Evolutionary conservation across 2,329 filamentous ascomycete species (phyloP).

Genomic region (Monosporascus sp.): DNA sequence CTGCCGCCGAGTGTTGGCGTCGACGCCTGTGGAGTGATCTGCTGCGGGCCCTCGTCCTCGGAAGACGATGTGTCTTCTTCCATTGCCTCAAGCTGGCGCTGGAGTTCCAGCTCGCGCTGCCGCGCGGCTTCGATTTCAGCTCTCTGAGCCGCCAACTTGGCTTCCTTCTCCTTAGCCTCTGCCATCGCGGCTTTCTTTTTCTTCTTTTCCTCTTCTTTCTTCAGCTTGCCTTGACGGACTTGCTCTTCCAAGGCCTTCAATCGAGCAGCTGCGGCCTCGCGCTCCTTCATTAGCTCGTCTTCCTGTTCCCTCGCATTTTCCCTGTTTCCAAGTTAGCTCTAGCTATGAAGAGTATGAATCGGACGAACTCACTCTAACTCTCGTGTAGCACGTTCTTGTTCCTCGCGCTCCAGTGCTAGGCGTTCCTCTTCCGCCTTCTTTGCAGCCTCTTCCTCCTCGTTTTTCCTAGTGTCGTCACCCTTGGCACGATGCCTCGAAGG

Average conservation of each 20-base stretch:
- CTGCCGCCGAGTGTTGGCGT: constrained; percentile 50
- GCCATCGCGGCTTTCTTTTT: constrained; percentile 83
- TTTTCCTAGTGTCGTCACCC: constrained; percentile 43
- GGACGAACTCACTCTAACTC: constrained; percentile 71
- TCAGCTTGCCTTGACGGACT: constrained; percentile 86
- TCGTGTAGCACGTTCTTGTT: constrained; percentile 67
- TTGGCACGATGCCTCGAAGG: constrained; percentile 67
- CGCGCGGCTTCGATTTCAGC: constrained; percentile 89
- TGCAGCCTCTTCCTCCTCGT: constrained; percentile 45
- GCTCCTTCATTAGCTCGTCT: constrained; percentile 73
- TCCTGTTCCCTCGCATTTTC: constrained; percentile 70
- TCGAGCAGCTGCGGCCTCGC: constrained; percentile 74
- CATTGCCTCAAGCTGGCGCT: constrained; percentile 75
- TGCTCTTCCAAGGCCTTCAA: constrained; percentile 89
- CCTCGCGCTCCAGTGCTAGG: constrained; percentile 66
- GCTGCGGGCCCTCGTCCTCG: constrained; percentile 72
- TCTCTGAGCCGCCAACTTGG: constrained; percentile 74
- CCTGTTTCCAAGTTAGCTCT: constrained; percentile 41
- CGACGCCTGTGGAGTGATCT: constrained; percentile 59
- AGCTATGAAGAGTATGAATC: neutral
- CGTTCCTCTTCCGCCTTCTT: constrained; percentile 63
- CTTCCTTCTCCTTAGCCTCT: constrained; percentile 84
- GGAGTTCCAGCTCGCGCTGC: constrained; percentile 84
- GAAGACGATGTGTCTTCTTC: constrained; percentile 69
- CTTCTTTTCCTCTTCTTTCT: constrained; percentile 94